A percentile compares a stretch with the other conserved stretches of the same genome.
These are phyloP conservation scores for Thuja plicata DNA, from an alignment of 83 land plant species.

Conservation along the genomic window DNA sequence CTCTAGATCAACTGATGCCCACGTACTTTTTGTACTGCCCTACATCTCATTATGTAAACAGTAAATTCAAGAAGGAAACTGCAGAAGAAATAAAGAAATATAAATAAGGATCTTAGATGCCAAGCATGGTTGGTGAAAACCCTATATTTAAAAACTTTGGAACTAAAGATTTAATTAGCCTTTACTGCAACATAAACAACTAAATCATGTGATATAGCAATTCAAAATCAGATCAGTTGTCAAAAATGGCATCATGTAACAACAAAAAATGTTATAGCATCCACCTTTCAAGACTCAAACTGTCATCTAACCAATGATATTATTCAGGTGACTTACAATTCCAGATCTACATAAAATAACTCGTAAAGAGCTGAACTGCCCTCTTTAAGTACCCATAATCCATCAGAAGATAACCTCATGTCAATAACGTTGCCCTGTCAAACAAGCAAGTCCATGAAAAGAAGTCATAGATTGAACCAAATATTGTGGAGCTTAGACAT, in stretches of 20 bases:
- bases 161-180: background rate
- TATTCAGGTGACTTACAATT: slow-evolving; percentile 25
- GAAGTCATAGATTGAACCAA: background rate
- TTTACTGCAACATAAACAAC: background rate
- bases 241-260: background rate
- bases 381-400: slow-evolving; percentile 59
- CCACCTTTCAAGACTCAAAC: background rate
- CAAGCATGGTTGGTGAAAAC: background rate
- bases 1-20: background rate
- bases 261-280: background rate
- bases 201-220: background rate
- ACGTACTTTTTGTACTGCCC: background rate
- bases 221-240: background rate
- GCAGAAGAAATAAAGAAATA: background rate
- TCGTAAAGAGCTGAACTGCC: slow-evolving; percentile 30
- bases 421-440: slow-evolving; percentile 54
- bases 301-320: background rate
- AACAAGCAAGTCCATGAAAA: background rate
- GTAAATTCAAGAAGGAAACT: background rate
- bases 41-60: background rate
- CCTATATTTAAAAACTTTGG: background rate
- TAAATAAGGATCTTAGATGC: background rate
- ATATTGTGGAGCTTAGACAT: background rate
- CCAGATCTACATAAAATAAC: slow-evolving; percentile 15
- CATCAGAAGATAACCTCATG: slow-evolving; percentile 36